Base-by-base conservation (phyloP, 495 filamentous ascomycete genomes). In the Penicillium coprophilum region DNA sequence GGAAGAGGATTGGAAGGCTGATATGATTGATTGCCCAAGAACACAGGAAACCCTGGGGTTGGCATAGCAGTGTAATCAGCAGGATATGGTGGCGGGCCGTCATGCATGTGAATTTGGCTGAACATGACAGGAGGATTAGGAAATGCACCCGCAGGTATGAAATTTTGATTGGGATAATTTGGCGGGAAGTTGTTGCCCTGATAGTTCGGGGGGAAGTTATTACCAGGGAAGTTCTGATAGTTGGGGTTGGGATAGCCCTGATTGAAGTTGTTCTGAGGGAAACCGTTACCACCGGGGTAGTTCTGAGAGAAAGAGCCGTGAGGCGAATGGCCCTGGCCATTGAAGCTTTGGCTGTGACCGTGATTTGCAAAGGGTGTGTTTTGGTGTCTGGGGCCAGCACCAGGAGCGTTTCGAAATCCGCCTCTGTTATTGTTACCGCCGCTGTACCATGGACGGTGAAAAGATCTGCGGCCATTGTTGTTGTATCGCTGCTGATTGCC, bases 161-260 rank as follows among this genome's bases (percentile, higher is more conserved):
- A 47, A 28, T 13, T 21, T 20, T 28, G 45, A 31, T 30, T 31
- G 4, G 23, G 23, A 13, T 43, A 41, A n/a, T 24, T 9, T 3
- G 23, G 32, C 11, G 20, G 23, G 34, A 51, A 51, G 36, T 41
- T 50, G 19, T 15, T 21, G n/a, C 43, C 43, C 21, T n/a, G 43
- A 28, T 15, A 27, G n/a, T 8, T n/a, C 20, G 8, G 48, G 12
- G 13, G 34, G 48, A 32, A 32, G 9, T 48, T 46, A 23, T 21
- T 46, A 20, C 15, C 27, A n/a, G 30, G 31, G 31, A 30, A 52
- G 23, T 6, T 11, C 4, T 20, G 36, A 52, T n/a, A 20, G 23
- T 28, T 43, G 24, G 36, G 36, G 40, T 46, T 54, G 21, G 34
- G 49, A 46, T 46, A 46, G 15, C 52, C 52, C 5, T 46, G 52